phyloP scores from a whole-genome alignment of 23 red algal species.

The Agarophyton chilense region DNA sequence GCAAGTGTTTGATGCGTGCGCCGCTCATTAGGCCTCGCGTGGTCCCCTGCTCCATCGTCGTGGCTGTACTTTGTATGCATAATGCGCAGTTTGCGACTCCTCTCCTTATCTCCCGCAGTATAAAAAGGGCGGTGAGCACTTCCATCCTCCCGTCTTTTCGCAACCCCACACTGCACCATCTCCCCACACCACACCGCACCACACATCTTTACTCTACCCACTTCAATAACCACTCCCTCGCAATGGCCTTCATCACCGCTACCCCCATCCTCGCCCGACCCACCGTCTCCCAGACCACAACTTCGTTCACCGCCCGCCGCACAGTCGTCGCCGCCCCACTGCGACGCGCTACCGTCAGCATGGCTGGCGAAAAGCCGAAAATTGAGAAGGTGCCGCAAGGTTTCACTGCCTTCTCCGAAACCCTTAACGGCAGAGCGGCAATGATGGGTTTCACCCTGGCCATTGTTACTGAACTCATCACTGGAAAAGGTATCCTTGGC shows the following conservation, averaged over 20 bases:
- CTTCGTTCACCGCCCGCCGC: conserved; percentile 22
- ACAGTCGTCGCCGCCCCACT: not conserved
- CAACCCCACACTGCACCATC: too few species aligned
- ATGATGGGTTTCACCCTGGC: conserved; percentile 76
- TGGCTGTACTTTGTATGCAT: not conserved
- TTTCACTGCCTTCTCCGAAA: conserved; percentile 75
- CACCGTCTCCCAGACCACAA: not conserved
- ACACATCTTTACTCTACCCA: too few species aligned
- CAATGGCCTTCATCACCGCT: conserved; percentile 36
- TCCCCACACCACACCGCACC: too few species aligned
- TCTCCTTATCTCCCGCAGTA: too few species aligned
- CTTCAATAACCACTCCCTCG: not conserved
- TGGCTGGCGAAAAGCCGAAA: not conserved
- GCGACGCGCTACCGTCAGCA: conserved; percentile 9
- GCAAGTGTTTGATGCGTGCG: not conserved
- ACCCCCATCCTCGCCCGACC: conserved; percentile 36
- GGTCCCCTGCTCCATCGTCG: not conserved
- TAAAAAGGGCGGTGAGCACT: too few species aligned
- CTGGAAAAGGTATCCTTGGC: conserved; percentile 62
- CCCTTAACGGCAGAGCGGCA: conserved; percentile 73
- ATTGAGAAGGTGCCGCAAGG: conserved; percentile 64
- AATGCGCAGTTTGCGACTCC: not conserved
- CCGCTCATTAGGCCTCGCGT: not conserved
- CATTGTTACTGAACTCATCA: conserved; percentile 63
- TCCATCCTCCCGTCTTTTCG: too few species aligned